phyloP scores from a whole-genome alignment of 441 rosid species.

The Cnidoscolus chayamansa region DNA sequence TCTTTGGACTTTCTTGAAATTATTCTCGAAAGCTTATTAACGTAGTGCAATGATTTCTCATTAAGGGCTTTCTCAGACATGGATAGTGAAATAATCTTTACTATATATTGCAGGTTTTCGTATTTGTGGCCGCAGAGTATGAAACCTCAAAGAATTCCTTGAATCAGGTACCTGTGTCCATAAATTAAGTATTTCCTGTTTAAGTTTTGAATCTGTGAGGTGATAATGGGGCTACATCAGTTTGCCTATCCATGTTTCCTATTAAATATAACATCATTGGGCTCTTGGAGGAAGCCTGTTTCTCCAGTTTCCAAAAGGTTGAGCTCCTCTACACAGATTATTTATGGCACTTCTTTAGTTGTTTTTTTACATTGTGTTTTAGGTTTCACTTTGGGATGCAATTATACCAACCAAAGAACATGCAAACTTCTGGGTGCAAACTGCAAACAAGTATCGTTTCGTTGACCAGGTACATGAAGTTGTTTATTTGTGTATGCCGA shows the following conservation, averaged over 20 bases:
- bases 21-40: background rate
- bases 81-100: background rate
- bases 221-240: background rate
- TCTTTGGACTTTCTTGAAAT: background rate
- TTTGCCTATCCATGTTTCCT: background rate
- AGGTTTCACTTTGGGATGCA: constrained; percentile 96
- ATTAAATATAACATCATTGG: background rate
- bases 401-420: constrained; percentile 73
- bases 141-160: constrained; percentile 65
- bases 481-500: background rate
- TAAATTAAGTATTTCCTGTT: background rate
- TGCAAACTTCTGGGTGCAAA: constrained; percentile 67
- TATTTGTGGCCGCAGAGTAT: constrained; percentile 87
- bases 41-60: background rate
- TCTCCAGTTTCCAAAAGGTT: background rate
- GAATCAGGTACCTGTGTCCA: constrained; percentile 58
- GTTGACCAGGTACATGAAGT: constrained; percentile 60
- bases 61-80: background rate
- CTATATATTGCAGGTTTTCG: constrained; percentile 53
- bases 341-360: background rate
- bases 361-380: constrained; percentile 4
- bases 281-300: background rate
- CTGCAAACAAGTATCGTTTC: constrained; percentile 79
- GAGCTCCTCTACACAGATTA: background rate
- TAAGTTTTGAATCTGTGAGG: background rate